These are phyloP conservation scores for Paraphaeosphaeria minitans DNA, from an alignment of 2,329 filamentous ascomycete species.

Conservation along the genomic window DNA sequence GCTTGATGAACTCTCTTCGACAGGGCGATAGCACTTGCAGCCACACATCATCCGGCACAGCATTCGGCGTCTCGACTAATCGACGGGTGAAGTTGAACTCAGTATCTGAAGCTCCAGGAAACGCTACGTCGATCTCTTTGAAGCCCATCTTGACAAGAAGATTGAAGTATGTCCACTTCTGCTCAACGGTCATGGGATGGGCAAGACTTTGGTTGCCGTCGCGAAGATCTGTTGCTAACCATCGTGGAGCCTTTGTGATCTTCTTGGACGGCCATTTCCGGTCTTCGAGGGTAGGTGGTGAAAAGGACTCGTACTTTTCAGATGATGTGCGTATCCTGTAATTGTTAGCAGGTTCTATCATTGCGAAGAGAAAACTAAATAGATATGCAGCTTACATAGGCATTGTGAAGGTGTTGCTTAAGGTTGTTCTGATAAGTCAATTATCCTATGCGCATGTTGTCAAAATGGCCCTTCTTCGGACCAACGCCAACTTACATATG, in stretches of 20 bases:
- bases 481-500: not conserved
- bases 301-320: conserved; percentile 74
- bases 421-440: no score
- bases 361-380: not conserved
- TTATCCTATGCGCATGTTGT: not conserved
- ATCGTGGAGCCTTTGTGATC: conserved; percentile 83
- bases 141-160: conserved; percentile 92
- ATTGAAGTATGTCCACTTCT: conserved; percentile 94
- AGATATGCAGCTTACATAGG: not conserved
- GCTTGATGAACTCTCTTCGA: conserved; percentile 84
- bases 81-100: conserved; percentile 94
- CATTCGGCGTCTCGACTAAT: conserved; percentile 81
- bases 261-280: conserved; percentile 84
- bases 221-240: conserved; percentile 85
- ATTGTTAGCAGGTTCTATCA: not conserved
- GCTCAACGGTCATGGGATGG: conserved; percentile 93
- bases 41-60: conserved; percentile 85
- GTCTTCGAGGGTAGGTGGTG: conserved; percentile 68
- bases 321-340: not conserved
- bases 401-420: not conserved
- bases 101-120: conserved; percentile 90
- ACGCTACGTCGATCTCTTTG: conserved; percentile 97
- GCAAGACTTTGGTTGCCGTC: conserved; percentile 94
- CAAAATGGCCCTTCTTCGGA: not conserved
- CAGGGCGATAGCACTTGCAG: conserved; percentile 93